These are phyloP conservation scores for Colletotrichum theobromicola DNA, from an alignment of 2,329 filamentous ascomycete genomes.

Conservation along the genomic window DNA sequence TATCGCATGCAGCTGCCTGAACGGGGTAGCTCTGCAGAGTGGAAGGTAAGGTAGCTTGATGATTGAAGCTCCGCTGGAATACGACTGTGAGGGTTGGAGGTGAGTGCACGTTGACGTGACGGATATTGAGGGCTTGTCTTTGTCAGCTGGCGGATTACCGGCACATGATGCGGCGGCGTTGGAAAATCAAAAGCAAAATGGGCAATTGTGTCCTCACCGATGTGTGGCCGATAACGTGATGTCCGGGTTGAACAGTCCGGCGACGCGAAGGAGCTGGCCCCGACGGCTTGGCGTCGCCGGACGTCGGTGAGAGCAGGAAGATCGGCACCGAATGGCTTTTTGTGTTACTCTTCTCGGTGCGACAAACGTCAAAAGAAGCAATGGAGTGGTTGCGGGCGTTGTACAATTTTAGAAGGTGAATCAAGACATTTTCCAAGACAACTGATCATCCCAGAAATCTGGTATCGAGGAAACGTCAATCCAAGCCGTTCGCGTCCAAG, in stretches of 20 bases:
- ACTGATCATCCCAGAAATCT: background rate
- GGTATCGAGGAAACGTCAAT: background rate
- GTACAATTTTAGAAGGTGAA: background rate
- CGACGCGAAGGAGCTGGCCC: background rate
- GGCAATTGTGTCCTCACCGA: background rate
- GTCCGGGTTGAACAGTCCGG: background rate
- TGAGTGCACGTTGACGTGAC: background rate
- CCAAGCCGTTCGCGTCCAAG: background rate
- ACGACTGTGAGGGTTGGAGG: background rate
- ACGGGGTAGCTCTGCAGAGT: background rate
- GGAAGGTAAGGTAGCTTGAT: background rate
- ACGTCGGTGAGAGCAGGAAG: background rate
- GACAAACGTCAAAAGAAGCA: background rate
- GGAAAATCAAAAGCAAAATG: background rate
- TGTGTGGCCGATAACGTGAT: background rate
- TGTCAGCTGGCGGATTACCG: background rate
- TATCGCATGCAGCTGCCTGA: slow-evolving; percentile 1
- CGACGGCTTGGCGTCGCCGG: background rate
- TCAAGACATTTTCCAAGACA: background rate
- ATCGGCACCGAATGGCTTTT: background rate
- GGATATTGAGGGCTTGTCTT: background rate
- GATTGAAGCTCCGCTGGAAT: background rate
- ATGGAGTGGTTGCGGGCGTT: background rate
- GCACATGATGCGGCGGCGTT: background rate
- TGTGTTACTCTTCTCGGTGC: background rate